Base-by-base conservation (phyloP, 768 basidiomycete species). In the Lyophyllum decastes region DNA sequence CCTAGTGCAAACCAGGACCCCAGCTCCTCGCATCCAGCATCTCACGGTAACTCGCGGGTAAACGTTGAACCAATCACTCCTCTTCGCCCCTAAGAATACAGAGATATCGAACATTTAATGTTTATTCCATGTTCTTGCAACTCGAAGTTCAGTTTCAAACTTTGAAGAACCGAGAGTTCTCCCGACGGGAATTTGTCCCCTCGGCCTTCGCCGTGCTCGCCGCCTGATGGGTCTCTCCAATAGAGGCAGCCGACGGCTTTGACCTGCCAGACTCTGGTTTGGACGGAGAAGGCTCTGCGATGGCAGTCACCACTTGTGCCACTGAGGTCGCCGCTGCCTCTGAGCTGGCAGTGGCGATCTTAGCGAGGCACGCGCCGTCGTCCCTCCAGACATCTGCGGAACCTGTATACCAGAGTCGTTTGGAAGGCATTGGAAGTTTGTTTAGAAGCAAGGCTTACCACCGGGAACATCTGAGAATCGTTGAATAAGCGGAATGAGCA, bases 361-460 rank as follows among this genome's bases (percentile, higher is more conserved):
- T 34, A 9, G 35, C 35, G 22, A 38, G 25, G 33, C 59, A 63
- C 14, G 41, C 40, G 38, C 62, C 62, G 34, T 12, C 35, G 21
- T 60, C 59, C 4, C 38, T 26, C 62, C 62, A 63, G 0, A 60
- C 62, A 24, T 53, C 56, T n/a, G 41, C 49, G 14, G 35, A 16
- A 12, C 35, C 35, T 38, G 35, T 17, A 12, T 38, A 11, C n/a
- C 35, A 38, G 16, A 38, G 16, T 17, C 16, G 4, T 38, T 16
- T 11, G 10, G 4, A 38, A 38, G 3, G 35, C 12, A 17, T 38
- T 38, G 6, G 14, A 16, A 3, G 14, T 3, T 16, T 38, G 14
- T 17, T 17, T 2, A 38, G 35, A 38, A 4, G 16, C 3, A 17
- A 7, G 35, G 14, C 35, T 38, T 6, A 38, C 35, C 35, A 17